Conservation (phyloP, 768 basidiomycete genomes). For the Russula griseocarnosa region DNA sequence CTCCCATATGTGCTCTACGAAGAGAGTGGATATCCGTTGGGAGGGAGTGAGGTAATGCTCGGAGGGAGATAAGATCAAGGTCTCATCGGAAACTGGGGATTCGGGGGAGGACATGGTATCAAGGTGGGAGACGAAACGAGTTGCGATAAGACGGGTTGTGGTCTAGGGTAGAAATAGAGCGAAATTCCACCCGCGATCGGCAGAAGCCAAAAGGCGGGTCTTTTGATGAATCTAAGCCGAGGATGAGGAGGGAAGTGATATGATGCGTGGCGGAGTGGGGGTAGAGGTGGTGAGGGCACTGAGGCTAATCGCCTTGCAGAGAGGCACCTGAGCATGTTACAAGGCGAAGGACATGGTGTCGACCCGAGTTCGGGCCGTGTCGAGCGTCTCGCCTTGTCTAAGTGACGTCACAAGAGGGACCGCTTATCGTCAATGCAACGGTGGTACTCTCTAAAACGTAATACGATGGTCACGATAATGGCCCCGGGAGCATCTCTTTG, state of each 20-base stretch:
- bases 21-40: slow-evolving; percentile 42
- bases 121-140: slow-evolving; percentile 50
- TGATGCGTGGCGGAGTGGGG: slow-evolving; percentile 33
- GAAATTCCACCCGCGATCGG: slow-evolving; percentile 55
- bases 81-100: slow-evolving; percentile 25
- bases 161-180: slow-evolving; percentile 46
- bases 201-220: slow-evolving; percentile 46
- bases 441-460: not conserved
- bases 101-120: slow-evolving; percentile 41
- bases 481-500: not conserved
- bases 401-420: slow-evolving; percentile 13
- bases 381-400: not conserved
- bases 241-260: slow-evolving; percentile 35
- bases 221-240: slow-evolving; percentile 32
- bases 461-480: slow-evolving; percentile 7
- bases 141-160: slow-evolving; percentile 42
- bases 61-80: slow-evolving; percentile 61
- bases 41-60: slow-evolving; percentile 52
- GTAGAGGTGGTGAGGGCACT: slow-evolving; percentile 18
- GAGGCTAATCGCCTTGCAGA: slow-evolving; percentile 31
- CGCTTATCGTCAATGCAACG: not conserved
- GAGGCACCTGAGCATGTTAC: slow-evolving; percentile 33
- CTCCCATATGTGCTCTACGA: slow-evolving; percentile 69
- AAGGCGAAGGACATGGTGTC: not conserved
- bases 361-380: not conserved